Percentiles rank a stretch among this genome's conserved stretches.
Conservation (phyloP, 495 filamentous ascomycete genomes). For the Amphirosellinia nigrospora region DNA sequence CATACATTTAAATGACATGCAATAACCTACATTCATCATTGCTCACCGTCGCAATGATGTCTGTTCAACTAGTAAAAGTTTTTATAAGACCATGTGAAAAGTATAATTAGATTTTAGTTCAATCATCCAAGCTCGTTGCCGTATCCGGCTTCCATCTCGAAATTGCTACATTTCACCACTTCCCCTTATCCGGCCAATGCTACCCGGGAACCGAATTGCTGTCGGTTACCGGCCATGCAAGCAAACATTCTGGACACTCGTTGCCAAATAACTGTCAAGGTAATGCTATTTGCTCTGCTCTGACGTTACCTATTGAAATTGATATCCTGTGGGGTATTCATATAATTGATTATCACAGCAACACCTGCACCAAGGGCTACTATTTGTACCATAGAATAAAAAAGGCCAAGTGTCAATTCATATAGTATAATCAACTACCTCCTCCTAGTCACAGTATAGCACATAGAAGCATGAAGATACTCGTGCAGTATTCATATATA, state of each 20-base stretch:
- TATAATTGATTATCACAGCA: not conserved
- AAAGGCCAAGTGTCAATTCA: not conserved
- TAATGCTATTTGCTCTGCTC: not conserved
- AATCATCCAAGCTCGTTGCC: not conserved
- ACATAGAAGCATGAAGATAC: not conserved
- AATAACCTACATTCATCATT: not conserved
- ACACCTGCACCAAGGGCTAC: not conserved
- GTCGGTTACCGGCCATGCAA: not conserved
- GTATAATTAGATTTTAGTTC: not conserved
- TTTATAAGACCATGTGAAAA: not conserved
- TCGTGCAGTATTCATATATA: not conserved
- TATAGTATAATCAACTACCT: not conserved
- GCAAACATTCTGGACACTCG: not conserved
- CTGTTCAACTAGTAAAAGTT: not conserved
- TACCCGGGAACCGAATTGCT: slow-evolving; percentile 4
- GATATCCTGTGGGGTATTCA: not conserved
- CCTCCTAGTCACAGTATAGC: not conserved
- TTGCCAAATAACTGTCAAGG: not conserved
- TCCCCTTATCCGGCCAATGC: slow-evolving; percentile 3
- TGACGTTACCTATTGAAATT: not conserved
- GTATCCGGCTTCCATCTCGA: not conserved
- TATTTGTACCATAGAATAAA: not conserved
- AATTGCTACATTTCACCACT: not conserved
- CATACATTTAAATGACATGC: not conserved
- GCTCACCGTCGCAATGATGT: not conserved